A percentile compares a stretch with the other conserved stretches of the same genome.
phyloP scores from a whole-genome alignment of 805 yeast species.

The Lipomyces oligophaga region DNA sequence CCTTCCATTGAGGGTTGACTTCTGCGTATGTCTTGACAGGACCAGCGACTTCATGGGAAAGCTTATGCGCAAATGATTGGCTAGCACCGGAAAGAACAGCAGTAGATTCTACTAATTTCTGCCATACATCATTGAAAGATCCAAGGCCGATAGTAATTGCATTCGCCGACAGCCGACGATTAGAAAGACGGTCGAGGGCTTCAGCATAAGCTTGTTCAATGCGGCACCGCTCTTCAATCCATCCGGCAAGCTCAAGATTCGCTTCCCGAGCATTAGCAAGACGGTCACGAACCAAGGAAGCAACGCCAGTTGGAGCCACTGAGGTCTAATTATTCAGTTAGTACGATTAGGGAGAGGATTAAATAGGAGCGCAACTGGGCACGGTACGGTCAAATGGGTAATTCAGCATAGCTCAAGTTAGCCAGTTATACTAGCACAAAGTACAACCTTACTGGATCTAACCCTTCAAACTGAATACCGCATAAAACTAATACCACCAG shows the following conservation, averaged over 20 bases:
- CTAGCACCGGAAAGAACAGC: slow-evolving; percentile 36
- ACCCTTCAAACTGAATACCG: too few relatives aligned
- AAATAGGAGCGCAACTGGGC: neutral
- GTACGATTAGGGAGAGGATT: neutral
- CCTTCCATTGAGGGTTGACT: slow-evolving; percentile 53
- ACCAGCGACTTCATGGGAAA: slow-evolving; percentile 40
- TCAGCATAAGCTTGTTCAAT: slow-evolving; percentile 48
- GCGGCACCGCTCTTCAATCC: slow-evolving; percentile 54
- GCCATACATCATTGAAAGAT: slow-evolving; percentile 33
- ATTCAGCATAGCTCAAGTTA: too few relatives aligned
- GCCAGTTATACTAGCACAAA: too few relatives aligned
- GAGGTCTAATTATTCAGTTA: slow-evolving; percentile 33
- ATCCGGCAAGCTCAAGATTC: slow-evolving; percentile 58
- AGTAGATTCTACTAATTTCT: slow-evolving; percentile 30
- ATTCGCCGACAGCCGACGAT: slow-evolving; percentile 30
- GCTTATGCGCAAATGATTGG: slow-evolving; percentile 36
- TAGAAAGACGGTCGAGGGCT: slow-evolving; percentile 44
- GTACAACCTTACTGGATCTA: neutral
- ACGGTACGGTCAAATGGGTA: too few relatives aligned
- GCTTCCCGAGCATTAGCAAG: slow-evolving; percentile 51
- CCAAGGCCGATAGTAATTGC: slow-evolving; percentile 32
- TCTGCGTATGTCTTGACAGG: slow-evolving; percentile 46
- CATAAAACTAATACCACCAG: too few relatives aligned
- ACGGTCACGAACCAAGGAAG: slow-evolving; percentile 57
- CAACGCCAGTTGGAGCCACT: slow-evolving; percentile 55